Evolutionary conservation across 495 filamentous ascomycete genomes (phyloP), one percentile per base, ranked within the genome.

Genomic region (Lasiosphaeria miniovina): DNA sequence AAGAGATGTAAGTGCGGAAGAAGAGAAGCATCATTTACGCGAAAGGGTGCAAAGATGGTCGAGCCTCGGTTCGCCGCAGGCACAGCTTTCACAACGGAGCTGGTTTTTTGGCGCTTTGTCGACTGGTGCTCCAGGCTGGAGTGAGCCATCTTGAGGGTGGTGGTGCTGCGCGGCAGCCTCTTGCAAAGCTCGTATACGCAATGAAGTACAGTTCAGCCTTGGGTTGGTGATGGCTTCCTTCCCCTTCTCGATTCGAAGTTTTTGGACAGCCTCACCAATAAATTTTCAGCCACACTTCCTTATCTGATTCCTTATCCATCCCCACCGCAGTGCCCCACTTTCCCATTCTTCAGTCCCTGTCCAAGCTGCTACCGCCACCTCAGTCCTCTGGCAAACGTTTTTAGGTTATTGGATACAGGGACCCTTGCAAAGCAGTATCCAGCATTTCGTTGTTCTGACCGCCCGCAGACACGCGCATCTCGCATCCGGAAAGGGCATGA

Each of bases 1-100:
- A 54, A 14, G 52, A 64, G 55, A 56, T 64, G 49, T 55, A 34
- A 24, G 36, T n/a, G 32, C 56, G 6, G 17, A 52, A 40, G 40
- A n/a, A 59, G 10, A 14, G 31, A 7, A 17, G 8, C 24, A 54
- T 10, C n/a, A 78, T 87, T 65, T 86, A 95, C 92, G 68, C 93
- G 77, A 72, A 91, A 97, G 6, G 94, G 94, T 48, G 92, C 88
- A 75, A 98, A 95, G 61, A 98, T 90, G 63, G 84, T 82, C 8
- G 93, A 91, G 51, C 82, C 79, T 38, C 66, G 65, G 9, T 69
- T 65, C 31, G 72, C 55, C 40, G 60, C 33, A 10, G 70, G 63
- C 48, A 77, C 65, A 43, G 64, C 36, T 57, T 68, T 73, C 58
- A 65, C 64, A 64, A 69, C 70, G 60, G 57, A 62, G 57, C 73